Evolutionary conservation across 2,329 filamentous ascomycete genomes (phyloP), one percentile per base, ranked within the genome.

Genomic region (Neoascochyta sp.): DNA sequence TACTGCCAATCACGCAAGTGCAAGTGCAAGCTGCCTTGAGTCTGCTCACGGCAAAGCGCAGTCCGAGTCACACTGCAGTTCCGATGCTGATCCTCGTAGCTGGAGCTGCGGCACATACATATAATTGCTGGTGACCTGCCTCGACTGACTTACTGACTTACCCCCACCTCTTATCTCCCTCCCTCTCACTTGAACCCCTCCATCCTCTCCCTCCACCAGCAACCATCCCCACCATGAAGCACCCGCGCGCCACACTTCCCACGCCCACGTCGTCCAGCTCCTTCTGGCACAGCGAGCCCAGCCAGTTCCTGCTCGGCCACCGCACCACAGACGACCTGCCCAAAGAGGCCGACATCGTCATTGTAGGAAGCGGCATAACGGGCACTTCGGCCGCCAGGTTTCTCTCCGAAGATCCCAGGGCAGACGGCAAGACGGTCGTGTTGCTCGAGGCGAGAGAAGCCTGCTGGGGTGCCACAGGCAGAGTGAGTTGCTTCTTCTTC

Each of bases 401-500:
- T 52, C 66, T 86, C 29, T 39, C 52, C 38, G 60, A 73, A 65
- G 51, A 69, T 66, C 34, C 65, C 41, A 41, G 59, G 36, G 47
- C 60, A 19, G 51, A 64, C 21, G 66, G 70, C 4, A 64, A 71
- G 36, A 69, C 64, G n/a, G 73, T 88, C 6, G 69, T 89, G 5
- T 73, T 89, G 67, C 69, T 90, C 4, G 85, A 90, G 63, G 85
- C 85, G 9, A 71, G 85, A 48, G 84, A 89, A 66, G 83, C 80
- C 4, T 89, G 84, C 53, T 88, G 77, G 76, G 85, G 85, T 11
- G 85, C 85, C n/a, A 90, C 84, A 1, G 84, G 85, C n/a, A 67
- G 84, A 52, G 81, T 85, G 52, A 70, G 78, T 49, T 10, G 10
- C n/a, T n/a, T n/a, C n/a, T n/a, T n/a, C n/a, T n/a, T n/a, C n/a